Base-by-base conservation (phyloP, 78 protist genomes). In the Protostelium mycophagum region DNA sequence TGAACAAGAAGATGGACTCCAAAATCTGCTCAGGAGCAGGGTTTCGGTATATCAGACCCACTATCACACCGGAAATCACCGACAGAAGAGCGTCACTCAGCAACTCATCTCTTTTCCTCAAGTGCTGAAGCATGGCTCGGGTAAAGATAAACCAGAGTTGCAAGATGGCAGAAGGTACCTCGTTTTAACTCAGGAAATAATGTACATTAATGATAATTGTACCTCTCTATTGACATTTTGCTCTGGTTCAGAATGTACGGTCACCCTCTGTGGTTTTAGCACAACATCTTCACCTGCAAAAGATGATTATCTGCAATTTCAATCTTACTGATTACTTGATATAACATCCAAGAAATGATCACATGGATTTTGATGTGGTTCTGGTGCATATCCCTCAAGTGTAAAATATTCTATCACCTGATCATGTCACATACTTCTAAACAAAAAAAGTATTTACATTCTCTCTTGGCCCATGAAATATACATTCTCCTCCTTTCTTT, bases 401-500 rank as follows among this genome's bases (percentile, higher is more conserved):
- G 5, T 51, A 51, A 51, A 51, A 51, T 51, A 51, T 51, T 51
- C 73, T 16, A 51, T 25, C 73, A 51, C 73, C 73, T 51, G 73
- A 5, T 25, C 31, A 51, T 5, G 16, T 51, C 31, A 51, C 5
- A 25, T 16, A 5, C 16, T 16, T 51, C 16, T 16, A 5, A 51
- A 51, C 16, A 16, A 5, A n/a, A n/a, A n/a, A 5, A 25, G 31
- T 51, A 5, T 51, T 51, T 16, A 51, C 73, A 5, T 25, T 51
- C 31, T 5, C 5, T 51, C 16, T 51, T 87, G 94, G 96, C 5
- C 96, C 96, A 35, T 90, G 88, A 36, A 85, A 94, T 0, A 96
- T 91, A 28, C 85, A 63, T 37, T 85, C 85, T 87, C 95, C 95
- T 31, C 99, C 99, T 5, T 38, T 88, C 34, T 93, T 83, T 28